Conservation (phyloP, 192 early-diverging fungal species). For the Coemansia sp. region DNA sequence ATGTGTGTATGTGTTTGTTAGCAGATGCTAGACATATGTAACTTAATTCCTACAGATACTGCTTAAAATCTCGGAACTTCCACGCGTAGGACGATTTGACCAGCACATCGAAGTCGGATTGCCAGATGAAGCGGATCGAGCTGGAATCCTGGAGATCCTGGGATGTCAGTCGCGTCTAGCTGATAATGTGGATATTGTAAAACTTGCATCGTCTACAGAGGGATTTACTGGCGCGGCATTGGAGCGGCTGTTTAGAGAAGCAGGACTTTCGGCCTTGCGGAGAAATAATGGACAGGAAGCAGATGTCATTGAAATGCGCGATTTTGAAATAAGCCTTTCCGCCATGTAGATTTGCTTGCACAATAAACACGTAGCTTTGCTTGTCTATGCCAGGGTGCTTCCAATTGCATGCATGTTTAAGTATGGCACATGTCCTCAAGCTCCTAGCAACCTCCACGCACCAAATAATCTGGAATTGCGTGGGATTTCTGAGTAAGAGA, state of each 20-base stretch:
- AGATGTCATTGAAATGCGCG: constrained; percentile 11
- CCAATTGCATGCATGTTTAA: too few relatives aligned
- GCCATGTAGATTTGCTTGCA: too few relatives aligned
- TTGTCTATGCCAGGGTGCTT: too few relatives aligned
- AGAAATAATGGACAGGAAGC: constrained; percentile 3
- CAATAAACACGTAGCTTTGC: too few relatives aligned
- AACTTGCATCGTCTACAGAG: constrained; percentile 29
- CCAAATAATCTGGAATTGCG: too few relatives aligned
- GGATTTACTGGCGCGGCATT: constrained; percentile 39
- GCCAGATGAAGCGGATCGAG: constrained; percentile 60
- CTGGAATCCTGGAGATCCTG: constrained; percentile 68
- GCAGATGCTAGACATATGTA: too few relatives aligned
- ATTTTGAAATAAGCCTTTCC: constrained; percentile 25
- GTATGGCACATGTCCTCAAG: too few relatives aligned
- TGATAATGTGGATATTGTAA: constrained; percentile 48
- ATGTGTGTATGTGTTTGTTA: too few relatives aligned
- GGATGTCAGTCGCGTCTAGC: constrained; percentile 61
- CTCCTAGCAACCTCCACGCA: too few relatives aligned
- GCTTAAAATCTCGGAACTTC: too few relatives aligned
- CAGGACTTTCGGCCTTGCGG: constrained; percentile 41
- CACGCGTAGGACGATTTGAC: constrained; percentile 76
- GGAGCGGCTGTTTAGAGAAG: constrained; percentile 49
- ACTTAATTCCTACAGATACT: too few relatives aligned
- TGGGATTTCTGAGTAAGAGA: too few relatives aligned
- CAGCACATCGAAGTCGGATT: constrained; percentile 73